These are phyloP conservation scores for Marchantia polymorpha DNA, from an alignment of 225 moss, liverwort and hornwort genomes.

Conservation along the genomic window DNA sequence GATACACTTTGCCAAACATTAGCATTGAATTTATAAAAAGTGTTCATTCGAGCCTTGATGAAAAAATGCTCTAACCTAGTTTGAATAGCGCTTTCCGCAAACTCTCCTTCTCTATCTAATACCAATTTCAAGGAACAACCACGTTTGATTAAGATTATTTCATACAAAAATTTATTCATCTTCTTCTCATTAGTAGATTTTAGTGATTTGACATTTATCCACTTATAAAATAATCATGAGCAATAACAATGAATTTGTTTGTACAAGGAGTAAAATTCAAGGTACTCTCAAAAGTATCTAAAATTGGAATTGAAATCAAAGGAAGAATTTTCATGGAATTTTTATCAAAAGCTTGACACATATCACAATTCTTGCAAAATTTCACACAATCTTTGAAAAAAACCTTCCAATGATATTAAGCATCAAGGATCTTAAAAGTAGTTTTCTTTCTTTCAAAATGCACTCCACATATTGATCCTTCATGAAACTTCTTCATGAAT, in stretches of 20 bases:
- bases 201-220: background rate
- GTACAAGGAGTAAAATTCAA: background rate
- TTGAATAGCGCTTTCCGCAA: background rate
- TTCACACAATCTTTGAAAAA: background rate
- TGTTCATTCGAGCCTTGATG: background rate
- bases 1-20: background rate
- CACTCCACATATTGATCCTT: background rate
- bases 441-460: background rate
- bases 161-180: background rate
- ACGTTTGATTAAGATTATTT: background rate
- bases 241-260: background rate
- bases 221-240: background rate
- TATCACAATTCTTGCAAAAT: background rate
- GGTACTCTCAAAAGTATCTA: background rate
- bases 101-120: background rate
- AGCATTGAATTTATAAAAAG: conserved; percentile 4
- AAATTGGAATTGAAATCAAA: background rate
- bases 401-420: background rate
- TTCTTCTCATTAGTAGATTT: background rate
- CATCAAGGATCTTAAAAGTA: background rate
- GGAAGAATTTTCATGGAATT: background rate
- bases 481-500: background rate
- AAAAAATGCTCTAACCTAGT: background rate
- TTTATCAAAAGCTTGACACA: background rate
- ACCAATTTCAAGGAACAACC: background rate